Conservation (phyloP, 345 rosid species). For the Adansonia digitata region DNA sequence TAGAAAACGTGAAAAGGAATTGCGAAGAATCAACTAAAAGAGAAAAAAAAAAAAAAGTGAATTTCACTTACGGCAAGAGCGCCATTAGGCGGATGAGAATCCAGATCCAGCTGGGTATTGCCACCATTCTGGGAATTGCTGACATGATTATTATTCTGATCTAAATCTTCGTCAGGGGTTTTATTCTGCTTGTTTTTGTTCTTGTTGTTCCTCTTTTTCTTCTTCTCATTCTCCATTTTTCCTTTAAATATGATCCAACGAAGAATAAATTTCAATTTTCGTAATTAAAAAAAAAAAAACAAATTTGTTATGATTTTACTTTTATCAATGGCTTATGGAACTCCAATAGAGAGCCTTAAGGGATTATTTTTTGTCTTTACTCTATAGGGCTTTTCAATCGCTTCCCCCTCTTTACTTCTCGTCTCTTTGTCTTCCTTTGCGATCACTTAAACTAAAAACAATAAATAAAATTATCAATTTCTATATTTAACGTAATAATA, state of each 20-base stretch:
- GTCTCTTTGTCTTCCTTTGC: no score
- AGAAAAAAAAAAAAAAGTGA: not conserved
- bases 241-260: not conserved
- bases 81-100: constrained; percentile 25
- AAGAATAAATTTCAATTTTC: not conserved
- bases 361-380: not conserved
- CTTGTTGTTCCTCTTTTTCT: constrained; percentile 58
- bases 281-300: not conserved
- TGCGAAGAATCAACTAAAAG: not conserved
- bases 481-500: no score
- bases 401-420: no score
- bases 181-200: constrained; percentile 50
- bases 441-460: no score
- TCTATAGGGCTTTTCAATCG: no score
- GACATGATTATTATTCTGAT: constrained; percentile 20
- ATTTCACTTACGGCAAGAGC: constrained; percentile 31
- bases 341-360: not conserved
- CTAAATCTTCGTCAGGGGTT: constrained; percentile 25
- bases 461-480: no score
- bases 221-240: constrained; percentile 63
- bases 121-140: constrained; percentile 26
- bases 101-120: constrained; percentile 17
- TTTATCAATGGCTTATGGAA: not conserved
- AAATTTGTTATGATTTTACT: not conserved
- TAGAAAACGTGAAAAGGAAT: not conserved